Percentiles rank a stretch among this genome's conserved stretches.
phyloP scores from a whole-genome alignment of 768 basidiomycete species.

The Austroboletus eburneus region DNA sequence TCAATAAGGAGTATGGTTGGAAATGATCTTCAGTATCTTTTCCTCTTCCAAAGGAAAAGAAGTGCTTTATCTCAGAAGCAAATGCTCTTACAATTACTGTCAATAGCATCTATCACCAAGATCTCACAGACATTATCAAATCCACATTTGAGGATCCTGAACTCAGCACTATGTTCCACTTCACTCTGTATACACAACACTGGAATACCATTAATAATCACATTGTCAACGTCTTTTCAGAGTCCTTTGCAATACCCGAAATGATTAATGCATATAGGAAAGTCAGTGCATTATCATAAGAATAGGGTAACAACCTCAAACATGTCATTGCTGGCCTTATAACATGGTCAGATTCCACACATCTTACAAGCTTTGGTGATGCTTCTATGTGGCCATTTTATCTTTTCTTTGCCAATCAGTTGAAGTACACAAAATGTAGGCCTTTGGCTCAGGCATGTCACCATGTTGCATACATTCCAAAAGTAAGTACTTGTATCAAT shows the following conservation, averaged over 20 bases:
- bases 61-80: not conserved
- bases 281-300: too few relatives aligned
- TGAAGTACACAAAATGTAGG: not conserved
- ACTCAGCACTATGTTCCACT: too few relatives aligned
- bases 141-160: not conserved
- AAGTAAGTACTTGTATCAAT: too few relatives aligned
- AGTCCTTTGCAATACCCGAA: slow-evolving; percentile 1
- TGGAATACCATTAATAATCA: not conserved
- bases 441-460: not conserved
- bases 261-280: not conserved
- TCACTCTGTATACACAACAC: slow-evolving; percentile 19
- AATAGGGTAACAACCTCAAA: too few relatives aligned
- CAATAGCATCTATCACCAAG: too few relatives aligned
- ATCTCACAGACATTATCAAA: not conserved
- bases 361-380: not conserved
- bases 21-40: not conserved
- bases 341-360: not conserved
- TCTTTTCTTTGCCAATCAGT: not conserved
- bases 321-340: too few relatives aligned
- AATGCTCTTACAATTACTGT: too few relatives aligned
- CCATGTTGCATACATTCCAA: not conserved
- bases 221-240: not conserved
- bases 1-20: not conserved
- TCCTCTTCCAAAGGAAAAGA: not conserved
- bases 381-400: not conserved